A percentile compares a stretch with the other conserved stretches of the same genome.
Conservation (phyloP, 1,284 basidiomycete genomes). For the Fomitopsis schrenkii region DNA sequence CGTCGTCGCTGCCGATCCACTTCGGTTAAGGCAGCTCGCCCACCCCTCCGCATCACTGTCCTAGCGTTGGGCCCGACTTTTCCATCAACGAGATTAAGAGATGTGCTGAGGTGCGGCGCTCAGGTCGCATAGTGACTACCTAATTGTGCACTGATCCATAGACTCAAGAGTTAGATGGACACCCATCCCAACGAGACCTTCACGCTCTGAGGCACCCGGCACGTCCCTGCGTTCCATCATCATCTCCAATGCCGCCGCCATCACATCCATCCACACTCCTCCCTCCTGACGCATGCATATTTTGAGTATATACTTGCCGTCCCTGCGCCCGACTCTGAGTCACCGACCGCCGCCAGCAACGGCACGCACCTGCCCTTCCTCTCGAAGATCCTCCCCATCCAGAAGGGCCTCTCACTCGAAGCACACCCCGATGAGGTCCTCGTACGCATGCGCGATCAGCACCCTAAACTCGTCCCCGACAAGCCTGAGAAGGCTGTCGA, state of each 20-base stretch:
- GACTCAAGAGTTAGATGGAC: slow-evolving; percentile 92
- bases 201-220: slow-evolving; percentile 63
- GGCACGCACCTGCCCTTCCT: slow-evolving; percentile 66
- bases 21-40: too few species aligned
- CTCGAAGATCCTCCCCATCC: slow-evolving; percentile 55
- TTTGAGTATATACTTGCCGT: slow-evolving; percentile 37
- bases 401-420: slow-evolving; percentile 93
- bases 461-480: slow-evolving; percentile 72
- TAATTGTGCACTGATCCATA: background rate
- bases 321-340: background rate
- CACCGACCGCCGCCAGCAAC: background rate
- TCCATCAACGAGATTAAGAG: slow-evolving; percentile 45
- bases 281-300: slow-evolving; percentile 41
- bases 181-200: slow-evolving; percentile 55
- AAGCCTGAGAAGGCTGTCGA: slow-evolving; percentile 98
- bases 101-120: slow-evolving; percentile 54
- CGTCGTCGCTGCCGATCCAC: too few species aligned
- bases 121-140: background rate
- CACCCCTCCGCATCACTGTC: too few species aligned
- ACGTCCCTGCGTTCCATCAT: slow-evolving; percentile 49
- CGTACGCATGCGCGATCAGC: slow-evolving; percentile 64
- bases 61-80: slow-evolving; percentile 39
- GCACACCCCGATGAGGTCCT: slow-evolving; percentile 92
- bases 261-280: too few species aligned
- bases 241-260: slow-evolving; percentile 53